Percentiles rank a stretch among this genome's conserved stretches.
Evolutionary conservation across 345 rosid genomes (phyloP).

Genomic region (Citrus unshiu): DNA sequence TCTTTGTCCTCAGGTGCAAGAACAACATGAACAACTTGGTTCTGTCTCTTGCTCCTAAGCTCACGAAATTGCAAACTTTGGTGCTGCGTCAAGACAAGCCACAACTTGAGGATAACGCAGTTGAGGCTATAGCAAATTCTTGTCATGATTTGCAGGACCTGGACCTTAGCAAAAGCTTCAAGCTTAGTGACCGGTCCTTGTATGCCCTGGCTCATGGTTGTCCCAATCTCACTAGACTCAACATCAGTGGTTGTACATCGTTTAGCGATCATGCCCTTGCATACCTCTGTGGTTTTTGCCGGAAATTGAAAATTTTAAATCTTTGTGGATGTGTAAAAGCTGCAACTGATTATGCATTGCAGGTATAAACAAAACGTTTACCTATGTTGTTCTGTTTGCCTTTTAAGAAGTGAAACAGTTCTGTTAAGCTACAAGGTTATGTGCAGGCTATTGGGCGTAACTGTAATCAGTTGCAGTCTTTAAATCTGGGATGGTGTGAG

Average conservation of each 20-base stretch:
- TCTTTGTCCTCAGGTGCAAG: slow-evolving; percentile 56
- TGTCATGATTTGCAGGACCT: slow-evolving; percentile 84
- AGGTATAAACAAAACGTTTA: slow-evolving; percentile 33
- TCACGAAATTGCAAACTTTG: slow-evolving; percentile 66
- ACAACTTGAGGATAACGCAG: slow-evolving; percentile 79
- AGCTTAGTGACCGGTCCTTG: slow-evolving; percentile 65
- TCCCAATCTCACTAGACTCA: slow-evolving; percentile 75
- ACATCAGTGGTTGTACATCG: slow-evolving; percentile 85
- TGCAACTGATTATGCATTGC: slow-evolving; percentile 76
- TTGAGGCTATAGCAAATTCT: slow-evolving; percentile 69
- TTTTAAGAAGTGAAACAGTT: not conserved
- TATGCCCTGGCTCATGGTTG: slow-evolving; percentile 80
- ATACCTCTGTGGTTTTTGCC: slow-evolving; percentile 55
- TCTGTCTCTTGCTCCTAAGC: slow-evolving; percentile 75
- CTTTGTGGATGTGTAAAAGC: slow-evolving; percentile 91
- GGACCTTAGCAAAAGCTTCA: slow-evolving; percentile 97
- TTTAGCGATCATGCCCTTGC: slow-evolving; percentile 65
- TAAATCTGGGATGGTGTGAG: slow-evolving; percentile 98
- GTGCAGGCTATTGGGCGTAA: slow-evolving; percentile 81
- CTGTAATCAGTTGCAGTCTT: slow-evolving; percentile 63
- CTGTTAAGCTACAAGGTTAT: not conserved
- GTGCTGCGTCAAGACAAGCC: slow-evolving; percentile 84
- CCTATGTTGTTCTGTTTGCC: not conserved
- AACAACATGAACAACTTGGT: slow-evolving; percentile 82
- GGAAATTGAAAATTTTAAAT: slow-evolving; percentile 60